Percentiles rank a stretch among this genome's conserved stretches.
Conservation (phyloP, 495 filamentous ascomycete species). For the Polyplosphaeria fusca region DNA sequence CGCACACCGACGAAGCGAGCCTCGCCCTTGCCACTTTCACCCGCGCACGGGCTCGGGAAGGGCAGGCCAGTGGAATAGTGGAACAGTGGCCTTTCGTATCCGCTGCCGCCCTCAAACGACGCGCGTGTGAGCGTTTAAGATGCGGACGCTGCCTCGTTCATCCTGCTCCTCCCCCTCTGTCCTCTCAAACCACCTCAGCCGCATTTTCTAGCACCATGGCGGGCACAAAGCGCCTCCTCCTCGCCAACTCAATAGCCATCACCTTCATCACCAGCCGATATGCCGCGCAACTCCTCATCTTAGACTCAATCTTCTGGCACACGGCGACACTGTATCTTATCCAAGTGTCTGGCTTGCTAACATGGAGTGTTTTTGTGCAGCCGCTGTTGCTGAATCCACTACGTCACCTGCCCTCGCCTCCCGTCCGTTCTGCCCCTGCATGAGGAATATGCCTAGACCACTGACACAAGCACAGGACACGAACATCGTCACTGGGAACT, state of each 20-base stretch:
- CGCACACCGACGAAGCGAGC: no score
- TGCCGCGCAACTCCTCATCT: constrained; percentile 3
- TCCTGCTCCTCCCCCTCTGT: no score
- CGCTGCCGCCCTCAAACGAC: no score
- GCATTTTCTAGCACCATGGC: no score
- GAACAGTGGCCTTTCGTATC: no score
- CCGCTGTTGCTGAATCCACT: constrained; percentile 69
- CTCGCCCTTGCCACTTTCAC: no score
- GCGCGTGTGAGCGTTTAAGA: no score
- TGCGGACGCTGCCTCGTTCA: no score
- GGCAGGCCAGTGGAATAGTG: no score
- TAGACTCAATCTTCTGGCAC: constrained; percentile 18
- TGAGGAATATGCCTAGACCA: background rate
- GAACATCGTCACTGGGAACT: constrained; percentile 55
- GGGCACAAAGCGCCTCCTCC: constrained; percentile 16
- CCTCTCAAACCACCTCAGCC: no score
- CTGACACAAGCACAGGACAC: constrained; percentile 37
- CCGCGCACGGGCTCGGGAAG: no score
- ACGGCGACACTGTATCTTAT: constrained; percentile 4
- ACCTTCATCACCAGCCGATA: constrained; percentile 17
- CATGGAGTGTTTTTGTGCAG: constrained; percentile 47
- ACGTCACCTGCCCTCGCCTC: constrained; percentile 22
- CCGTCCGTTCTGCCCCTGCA: constrained; percentile 40
- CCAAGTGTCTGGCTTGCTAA: background rate
- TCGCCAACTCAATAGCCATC: constrained; percentile 11